Percentiles rank a stretch among this genome's conserved stretches.
These are phyloP conservation scores for Barbatosphaeria neglecta DNA, from an alignment of 495 filamentous ascomycete species.

Conservation along the genomic window DNA sequence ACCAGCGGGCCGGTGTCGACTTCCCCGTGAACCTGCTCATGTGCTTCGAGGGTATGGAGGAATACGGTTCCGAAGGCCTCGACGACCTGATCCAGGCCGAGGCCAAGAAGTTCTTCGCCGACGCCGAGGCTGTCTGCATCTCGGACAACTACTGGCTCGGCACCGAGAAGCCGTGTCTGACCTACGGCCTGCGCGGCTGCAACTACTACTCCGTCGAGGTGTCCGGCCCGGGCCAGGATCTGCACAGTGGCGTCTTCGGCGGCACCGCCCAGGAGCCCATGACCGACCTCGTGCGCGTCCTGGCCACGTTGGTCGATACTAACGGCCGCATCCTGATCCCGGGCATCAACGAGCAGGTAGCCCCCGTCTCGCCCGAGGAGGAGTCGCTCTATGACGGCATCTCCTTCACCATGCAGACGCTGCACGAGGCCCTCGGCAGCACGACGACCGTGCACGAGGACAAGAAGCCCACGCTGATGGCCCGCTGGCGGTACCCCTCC, in stretches of 20 bases:
- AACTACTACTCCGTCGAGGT: constrained; percentile 91
- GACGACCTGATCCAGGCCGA: constrained; percentile 89
- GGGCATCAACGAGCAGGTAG: constrained; percentile 84
- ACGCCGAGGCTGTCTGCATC: constrained; percentile 93
- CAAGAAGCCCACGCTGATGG: constrained; percentile 87
- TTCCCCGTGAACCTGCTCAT: constrained; percentile 96
- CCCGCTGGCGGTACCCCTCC: constrained; percentile 85
- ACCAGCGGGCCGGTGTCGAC: constrained; percentile 86
- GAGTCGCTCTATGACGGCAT: constrained; percentile 73
- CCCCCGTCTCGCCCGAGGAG: constrained; percentile 76
- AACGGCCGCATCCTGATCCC: constrained; percentile 83
- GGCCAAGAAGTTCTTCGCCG: constrained; percentile 82
- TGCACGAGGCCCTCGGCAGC: constrained; percentile 81
- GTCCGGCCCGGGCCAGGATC: constrained; percentile 79
- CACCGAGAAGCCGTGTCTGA: constrained; percentile 93
- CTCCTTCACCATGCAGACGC: constrained; percentile 87
- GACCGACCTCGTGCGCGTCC: constrained; percentile 80
- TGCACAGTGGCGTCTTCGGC: constrained; percentile 94
- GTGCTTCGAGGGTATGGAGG: constrained; percentile 99
- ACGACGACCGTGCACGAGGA: constrained; percentile 72
- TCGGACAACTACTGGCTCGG: constrained; percentile 99
- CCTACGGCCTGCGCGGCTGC: constrained; percentile 94
- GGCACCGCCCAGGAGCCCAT: constrained; percentile 94
- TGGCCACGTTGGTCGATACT: constrained; percentile 74
- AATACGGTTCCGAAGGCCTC: constrained; percentile 93